These are phyloP conservation scores for Brasilioporus rufonigricans DNA, from an alignment of 768 basidiomycete genomes.

Conservation along the genomic window DNA sequence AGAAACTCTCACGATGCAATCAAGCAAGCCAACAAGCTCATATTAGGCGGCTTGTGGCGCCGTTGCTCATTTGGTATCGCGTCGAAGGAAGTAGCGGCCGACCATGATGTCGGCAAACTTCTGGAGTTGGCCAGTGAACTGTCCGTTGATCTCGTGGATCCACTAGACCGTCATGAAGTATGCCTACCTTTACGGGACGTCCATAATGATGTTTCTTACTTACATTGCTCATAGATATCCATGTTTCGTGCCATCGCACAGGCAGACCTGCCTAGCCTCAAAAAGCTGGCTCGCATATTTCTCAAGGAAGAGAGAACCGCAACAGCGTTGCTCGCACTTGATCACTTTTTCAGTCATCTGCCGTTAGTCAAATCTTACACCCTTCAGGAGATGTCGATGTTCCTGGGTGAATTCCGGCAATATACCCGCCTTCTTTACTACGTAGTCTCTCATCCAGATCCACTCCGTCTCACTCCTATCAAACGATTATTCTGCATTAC, in stretches of 20 bases:
- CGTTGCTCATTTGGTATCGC: conserved; percentile 40
- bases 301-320: not conserved
- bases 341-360: conserved; percentile 5
- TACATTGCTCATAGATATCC: conserved; percentile 9
- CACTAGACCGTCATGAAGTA: conserved; percentile 12
- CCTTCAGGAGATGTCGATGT: conserved; percentile 13
- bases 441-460: conserved; percentile 3
- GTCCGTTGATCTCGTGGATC: conserved; percentile 6
- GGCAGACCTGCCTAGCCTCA: conserved; percentile 28
- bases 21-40: conserved; percentile 35
- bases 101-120: conserved; percentile 9
- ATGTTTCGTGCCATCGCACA: too few relatives aligned
- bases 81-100: not conserved
- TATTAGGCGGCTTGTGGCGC: too few relatives aligned
- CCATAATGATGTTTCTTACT: not conserved
- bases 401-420: conserved; percentile 3
- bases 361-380: conserved; percentile 20
- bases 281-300: conserved; percentile 33
- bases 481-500: too few relatives aligned
- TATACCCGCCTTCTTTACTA: conserved; percentile 3
- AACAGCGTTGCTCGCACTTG: too few relatives aligned
- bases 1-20: conserved; percentile 25
- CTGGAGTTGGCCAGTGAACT: conserved; percentile 21
- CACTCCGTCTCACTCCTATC: not conserved
- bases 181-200: not conserved